Percentiles rank a stretch among this genome's conserved stretches.
phyloP scores from a whole-genome alignment of 2,329 filamentous ascomycete species.

The Aspergillus latus region DNA sequence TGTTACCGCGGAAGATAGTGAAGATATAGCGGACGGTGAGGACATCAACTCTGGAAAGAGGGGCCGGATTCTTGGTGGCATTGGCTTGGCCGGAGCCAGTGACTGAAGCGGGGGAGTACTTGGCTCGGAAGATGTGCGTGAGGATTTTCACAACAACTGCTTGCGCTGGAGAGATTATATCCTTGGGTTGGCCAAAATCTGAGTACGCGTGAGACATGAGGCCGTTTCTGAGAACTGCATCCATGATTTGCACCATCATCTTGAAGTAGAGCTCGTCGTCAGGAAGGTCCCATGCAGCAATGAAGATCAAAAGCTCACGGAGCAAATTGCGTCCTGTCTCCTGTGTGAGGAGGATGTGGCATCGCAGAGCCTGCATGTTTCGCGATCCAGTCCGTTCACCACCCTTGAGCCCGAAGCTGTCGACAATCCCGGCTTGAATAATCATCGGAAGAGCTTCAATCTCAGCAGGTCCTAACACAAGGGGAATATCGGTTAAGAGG shows the following conservation, averaged over 20 bases:
- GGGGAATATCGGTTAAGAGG: constrained; percentile 86
- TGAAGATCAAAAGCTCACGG: constrained; percentile 89
- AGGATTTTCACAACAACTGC: constrained; percentile 88
- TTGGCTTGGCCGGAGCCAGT: constrained; percentile 53
- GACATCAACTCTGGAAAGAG: constrained; percentile 56
- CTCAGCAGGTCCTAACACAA: constrained; percentile 90
- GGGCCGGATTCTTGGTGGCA: constrained; percentile 58
- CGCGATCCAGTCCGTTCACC: constrained; percentile 60
- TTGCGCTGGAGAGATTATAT: constrained; percentile 93
- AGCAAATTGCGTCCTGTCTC: constrained; percentile 88
- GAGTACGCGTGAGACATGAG: constrained; percentile 91
- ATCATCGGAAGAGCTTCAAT: constrained; percentile 98
- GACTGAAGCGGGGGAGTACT: constrained; percentile 50
- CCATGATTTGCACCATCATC: constrained; percentile 93
- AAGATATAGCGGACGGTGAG: constrained; percentile 84
- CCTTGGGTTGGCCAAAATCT: constrained; percentile 85
- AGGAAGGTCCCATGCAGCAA: constrained; percentile 93
- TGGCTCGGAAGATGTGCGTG: constrained; percentile 80
- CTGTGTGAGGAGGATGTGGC: constrained; percentile 82
- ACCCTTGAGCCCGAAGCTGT: constrained; percentile 70
- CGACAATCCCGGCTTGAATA: constrained; percentile 89
- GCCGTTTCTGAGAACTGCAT: constrained; percentile 84
- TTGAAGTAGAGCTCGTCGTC: constrained; percentile 95
- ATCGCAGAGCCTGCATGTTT: constrained; percentile 86
- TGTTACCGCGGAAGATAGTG: constrained; percentile 85